A percentile compares a stretch with the other conserved stretches of the same genome.
Evolutionary conservation across 2,329 filamentous ascomycete genomes (phyloP).

Genomic region (Aspergillus pseudotamarii): DNA sequence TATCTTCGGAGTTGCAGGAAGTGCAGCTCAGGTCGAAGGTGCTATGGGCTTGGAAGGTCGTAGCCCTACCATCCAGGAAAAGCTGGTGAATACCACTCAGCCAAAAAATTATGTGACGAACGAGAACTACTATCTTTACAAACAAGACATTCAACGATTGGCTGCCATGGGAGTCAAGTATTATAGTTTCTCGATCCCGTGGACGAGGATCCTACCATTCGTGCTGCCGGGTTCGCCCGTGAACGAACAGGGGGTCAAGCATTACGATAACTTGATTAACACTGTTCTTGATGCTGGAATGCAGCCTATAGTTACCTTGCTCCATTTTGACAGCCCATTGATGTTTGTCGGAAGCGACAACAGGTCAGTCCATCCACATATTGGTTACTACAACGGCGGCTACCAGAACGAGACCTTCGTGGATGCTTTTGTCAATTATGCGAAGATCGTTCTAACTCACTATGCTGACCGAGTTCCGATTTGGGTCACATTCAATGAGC

Average conservation of each 20-base stretch:
- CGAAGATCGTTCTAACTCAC: slow-evolving; percentile 40
- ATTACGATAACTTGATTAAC: slow-evolving; percentile 54
- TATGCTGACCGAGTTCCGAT: slow-evolving; percentile 44
- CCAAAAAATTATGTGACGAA: slow-evolving; percentile 52
- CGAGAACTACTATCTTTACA: slow-evolving; percentile 55
- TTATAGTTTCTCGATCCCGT: slow-evolving; percentile 52
- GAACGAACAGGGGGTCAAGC: slow-evolving; percentile 50
- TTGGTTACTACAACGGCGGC: slow-evolving; percentile 31
- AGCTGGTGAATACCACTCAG: slow-evolving; percentile 35
- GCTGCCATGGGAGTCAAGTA: slow-evolving; percentile 43
- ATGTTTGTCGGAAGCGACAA: slow-evolving; percentile 27
- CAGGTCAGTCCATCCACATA: slow-evolving; percentile 21
- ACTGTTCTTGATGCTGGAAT: slow-evolving; percentile 47
- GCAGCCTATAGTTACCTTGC: slow-evolving; percentile 48
- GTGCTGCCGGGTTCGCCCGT: slow-evolving; percentile 46
- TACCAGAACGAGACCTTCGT: slow-evolving; percentile 48
- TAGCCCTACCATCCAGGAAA: slow-evolving; percentile 44
- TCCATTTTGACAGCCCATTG: slow-evolving; percentile 34
- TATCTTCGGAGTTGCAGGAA: slow-evolving; percentile 47
- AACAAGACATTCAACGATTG: slow-evolving; percentile 48
- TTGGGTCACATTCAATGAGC: slow-evolving; percentile 49
- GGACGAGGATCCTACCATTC: slow-evolving; percentile 55
- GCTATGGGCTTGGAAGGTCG: slow-evolving; percentile 45
- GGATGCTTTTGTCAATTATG: slow-evolving; percentile 41
- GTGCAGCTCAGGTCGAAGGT: slow-evolving; percentile 50